Evolutionary conservation across 225 moss, liverwort and hornwort species (phyloP).

Genomic region (Physcomitrellopsis africana): DNA sequence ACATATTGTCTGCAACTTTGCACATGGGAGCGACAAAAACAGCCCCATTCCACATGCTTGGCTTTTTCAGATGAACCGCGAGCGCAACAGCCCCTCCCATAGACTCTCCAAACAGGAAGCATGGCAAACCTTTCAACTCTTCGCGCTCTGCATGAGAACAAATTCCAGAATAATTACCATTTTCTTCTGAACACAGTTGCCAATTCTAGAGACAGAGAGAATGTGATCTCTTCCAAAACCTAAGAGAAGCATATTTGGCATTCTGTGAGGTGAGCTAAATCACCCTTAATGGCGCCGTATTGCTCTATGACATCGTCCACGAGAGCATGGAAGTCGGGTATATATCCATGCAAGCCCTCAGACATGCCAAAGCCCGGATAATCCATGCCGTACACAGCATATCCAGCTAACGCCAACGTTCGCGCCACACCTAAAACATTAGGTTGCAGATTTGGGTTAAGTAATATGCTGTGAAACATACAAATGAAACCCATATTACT

Average conservation of each 20-base stretch:
- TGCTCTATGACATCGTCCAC: slow-evolving; percentile 69
- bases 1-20: slow-evolving; percentile 78
- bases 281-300: slow-evolving; percentile 55
- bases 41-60: slow-evolving; percentile 67
- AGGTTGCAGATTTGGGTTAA: not conserved
- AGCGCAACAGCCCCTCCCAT: slow-evolving; percentile 86
- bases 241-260: too few relatives aligned
- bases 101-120: slow-evolving; percentile 71
- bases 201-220: not conserved
- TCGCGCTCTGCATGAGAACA: slow-evolving; percentile 43
- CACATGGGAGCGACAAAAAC: slow-evolving; percentile 82
- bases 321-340: slow-evolving; percentile 61
- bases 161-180: not conserved
- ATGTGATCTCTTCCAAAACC: not conserved
- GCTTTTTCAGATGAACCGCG: slow-evolving; percentile 54
- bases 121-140: slow-evolving; percentile 47
- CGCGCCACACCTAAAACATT: slow-evolving; percentile 57
- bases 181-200: too few relatives aligned
- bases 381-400: slow-evolving; percentile 74
- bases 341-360: slow-evolving; percentile 68
- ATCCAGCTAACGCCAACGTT: slow-evolving; percentile 56
- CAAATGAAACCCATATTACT: too few relatives aligned
- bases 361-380: slow-evolving; percentile 77
- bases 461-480: too few relatives aligned
- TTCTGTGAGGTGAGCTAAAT: not conserved